These are phyloP conservation scores for Xylaria intraflava DNA, from an alignment of 495 filamentous ascomycete species.

Conservation along the genomic window DNA sequence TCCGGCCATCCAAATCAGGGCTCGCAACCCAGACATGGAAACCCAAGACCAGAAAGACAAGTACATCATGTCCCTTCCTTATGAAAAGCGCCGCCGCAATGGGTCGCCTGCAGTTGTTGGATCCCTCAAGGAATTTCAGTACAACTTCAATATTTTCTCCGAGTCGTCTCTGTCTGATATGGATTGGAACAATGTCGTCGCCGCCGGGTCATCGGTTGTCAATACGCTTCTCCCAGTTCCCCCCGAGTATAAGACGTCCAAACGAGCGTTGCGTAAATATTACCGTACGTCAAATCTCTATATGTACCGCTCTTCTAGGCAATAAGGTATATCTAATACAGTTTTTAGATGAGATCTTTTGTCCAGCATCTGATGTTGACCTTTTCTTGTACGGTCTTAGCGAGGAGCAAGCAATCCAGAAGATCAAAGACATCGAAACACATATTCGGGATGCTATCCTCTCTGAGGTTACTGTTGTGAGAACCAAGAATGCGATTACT, in stretches of 20 bases:
- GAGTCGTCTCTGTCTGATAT: slow-evolving; percentile 57
- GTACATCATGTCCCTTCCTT: slow-evolving; percentile 64
- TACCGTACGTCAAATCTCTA: slow-evolving; percentile 38
- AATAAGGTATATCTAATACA: neutral
- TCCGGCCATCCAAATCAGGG: slow-evolving; percentile 50
- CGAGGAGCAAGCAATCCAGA: slow-evolving; percentile 66
- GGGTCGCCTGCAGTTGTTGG: slow-evolving; percentile 60
- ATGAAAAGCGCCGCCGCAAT: slow-evolving; percentile 49
- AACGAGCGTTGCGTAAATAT: slow-evolving; percentile 60
- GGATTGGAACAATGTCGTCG: slow-evolving; percentile 73
- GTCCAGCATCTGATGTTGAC: slow-evolving; percentile 78
- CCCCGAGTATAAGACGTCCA: slow-evolving; percentile 53
- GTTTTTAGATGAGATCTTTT: slow-evolving; percentile 54
- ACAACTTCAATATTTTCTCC: slow-evolving; percentile 73
- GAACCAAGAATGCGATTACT: slow-evolving; percentile 79
- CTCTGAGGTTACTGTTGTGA: slow-evolving; percentile 65
- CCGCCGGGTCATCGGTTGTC: slow-evolving; percentile 67
- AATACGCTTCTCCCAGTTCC: slow-evolving; percentile 70
- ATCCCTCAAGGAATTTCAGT: slow-evolving; percentile 59
- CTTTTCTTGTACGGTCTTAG: slow-evolving; percentile 74
- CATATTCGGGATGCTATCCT: slow-evolving; percentile 65
- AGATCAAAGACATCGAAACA: slow-evolving; percentile 72
- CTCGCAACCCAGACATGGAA: slow-evolving; percentile 55
- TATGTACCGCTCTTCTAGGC: neutral
- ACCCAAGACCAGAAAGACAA: slow-evolving; percentile 51